Conservation (phyloP, 129 eudicot species). For the Tagetes patula region DNA sequence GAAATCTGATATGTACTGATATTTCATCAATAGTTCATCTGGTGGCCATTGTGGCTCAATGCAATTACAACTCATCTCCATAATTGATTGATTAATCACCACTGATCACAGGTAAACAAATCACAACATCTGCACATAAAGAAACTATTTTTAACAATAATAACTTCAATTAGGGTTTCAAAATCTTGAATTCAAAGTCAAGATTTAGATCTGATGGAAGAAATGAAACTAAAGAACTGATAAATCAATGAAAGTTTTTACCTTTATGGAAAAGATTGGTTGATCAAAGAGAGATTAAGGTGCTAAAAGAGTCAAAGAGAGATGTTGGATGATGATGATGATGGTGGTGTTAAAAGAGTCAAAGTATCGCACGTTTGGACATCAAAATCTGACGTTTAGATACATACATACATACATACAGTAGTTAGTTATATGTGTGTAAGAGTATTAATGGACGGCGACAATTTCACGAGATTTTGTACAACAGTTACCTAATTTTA, state of each 20-base stretch:
- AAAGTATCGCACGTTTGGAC: background rate
- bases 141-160: too few relatives aligned
- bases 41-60: conserved; percentile 95
- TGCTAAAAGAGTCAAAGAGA: background rate
- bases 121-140: conserved; percentile 38
- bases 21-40: conserved; percentile 82
- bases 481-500: too few relatives aligned
- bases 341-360: background rate
- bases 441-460: background rate
- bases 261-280: too few relatives aligned
- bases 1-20: conserved; percentile 92
- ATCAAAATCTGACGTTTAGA: background rate
- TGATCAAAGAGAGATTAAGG: too few relatives aligned
- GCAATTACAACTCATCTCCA: conserved; percentile 85
- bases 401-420: too few relatives aligned
- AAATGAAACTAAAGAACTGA: too few relatives aligned
- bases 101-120: conserved; percentile 22
- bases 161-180: too few relatives aligned
- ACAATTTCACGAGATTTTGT: background rate
- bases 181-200: too few relatives aligned
- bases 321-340: conserved; percentile 5
- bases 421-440: too few relatives aligned
- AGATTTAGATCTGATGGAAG: too few relatives aligned
- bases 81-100: conserved; percentile 19
- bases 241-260: too few relatives aligned